phyloP scores from a whole-genome alignment of 129 eudicot genomes.

The Chrysanthemum seticuspe region DNA sequence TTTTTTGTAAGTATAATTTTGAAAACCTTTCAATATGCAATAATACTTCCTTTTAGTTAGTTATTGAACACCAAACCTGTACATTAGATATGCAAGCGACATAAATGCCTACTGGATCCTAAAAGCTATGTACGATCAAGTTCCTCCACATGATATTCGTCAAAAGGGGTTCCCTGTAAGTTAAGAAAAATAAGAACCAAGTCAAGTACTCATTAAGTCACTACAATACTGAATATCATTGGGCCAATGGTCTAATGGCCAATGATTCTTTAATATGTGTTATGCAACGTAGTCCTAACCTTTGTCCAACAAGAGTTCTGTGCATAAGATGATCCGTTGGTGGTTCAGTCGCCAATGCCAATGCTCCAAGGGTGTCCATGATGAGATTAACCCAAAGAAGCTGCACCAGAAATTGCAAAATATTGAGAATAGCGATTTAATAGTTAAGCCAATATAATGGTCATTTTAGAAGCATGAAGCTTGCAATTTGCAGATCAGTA shows the following conservation, averaged over 20 bases:
- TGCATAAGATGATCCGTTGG: conserved; percentile 92
- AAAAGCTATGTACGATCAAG: too few species aligned
- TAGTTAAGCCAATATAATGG: too few species aligned
- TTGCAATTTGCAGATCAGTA: too few species aligned
- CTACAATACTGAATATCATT: too few species aligned
- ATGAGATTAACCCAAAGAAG: conserved; percentile 98
- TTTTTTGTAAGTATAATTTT: conserved; percentile 74
- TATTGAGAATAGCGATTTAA: too few species aligned
- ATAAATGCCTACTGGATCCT: too few species aligned
- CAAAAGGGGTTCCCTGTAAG: conserved; percentile 81
- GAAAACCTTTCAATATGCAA: background rate
- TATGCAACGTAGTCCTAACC: conserved; percentile 43
- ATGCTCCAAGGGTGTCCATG: conserved; percentile 96
- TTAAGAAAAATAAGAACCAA: background rate
- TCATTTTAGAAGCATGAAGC: too few species aligned
- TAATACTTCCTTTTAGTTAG: background rate
- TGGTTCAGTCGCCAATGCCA: conserved; percentile 98
- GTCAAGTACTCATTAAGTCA: too few species aligned
- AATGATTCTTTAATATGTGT: too few species aligned
- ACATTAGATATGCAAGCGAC: conserved; percentile 81
- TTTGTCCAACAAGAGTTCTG: conserved; percentile 89
- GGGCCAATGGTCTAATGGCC: too few species aligned
- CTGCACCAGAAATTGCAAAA: conserved; percentile 44
- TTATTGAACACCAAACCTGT: background rate
- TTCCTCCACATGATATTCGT: conserved; percentile 99